These are phyloP conservation scores for Spinacia oleracea DNA, from an alignment of 179 eudicot genomes.

Conservation along the genomic window DNA sequence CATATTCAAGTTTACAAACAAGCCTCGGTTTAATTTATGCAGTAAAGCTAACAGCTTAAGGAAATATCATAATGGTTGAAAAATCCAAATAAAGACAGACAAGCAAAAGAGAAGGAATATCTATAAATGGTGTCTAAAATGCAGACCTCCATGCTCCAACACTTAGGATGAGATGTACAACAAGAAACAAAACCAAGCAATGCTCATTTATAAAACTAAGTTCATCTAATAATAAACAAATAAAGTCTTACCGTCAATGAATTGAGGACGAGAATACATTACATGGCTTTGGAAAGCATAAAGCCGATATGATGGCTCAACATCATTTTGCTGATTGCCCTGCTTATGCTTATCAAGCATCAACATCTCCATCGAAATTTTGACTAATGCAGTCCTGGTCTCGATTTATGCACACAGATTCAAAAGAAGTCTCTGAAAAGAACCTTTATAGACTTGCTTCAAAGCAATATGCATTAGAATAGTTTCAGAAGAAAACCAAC, in stretches of 20 bases:
- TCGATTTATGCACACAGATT: constrained; percentile 90
- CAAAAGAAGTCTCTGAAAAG: constrained; percentile 90
- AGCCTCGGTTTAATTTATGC: not conserved
- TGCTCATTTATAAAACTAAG: not conserved
- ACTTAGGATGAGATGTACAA: not conserved
- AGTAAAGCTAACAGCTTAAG: not conserved
- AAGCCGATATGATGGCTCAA: constrained; percentile 78
- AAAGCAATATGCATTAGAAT: constrained; percentile 31
- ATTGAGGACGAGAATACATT: constrained; percentile 95
- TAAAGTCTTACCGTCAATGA: constrained; percentile 67
- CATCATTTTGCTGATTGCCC: constrained; percentile 41
- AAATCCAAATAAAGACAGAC: not conserved
- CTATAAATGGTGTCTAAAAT: not conserved
- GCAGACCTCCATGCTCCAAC: not conserved
- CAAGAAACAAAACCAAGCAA: not conserved
- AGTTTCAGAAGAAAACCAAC: not conserved
- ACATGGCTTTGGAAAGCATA: constrained; percentile 95
- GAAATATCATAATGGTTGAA: not conserved
- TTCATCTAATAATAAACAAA: not conserved
- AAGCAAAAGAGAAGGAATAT: not conserved
- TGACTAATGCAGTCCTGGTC: constrained; percentile 67
- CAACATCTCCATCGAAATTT: constrained; percentile 89
- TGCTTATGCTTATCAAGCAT: constrained; percentile 71
- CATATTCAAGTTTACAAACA: not conserved
- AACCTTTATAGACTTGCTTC: constrained; percentile 94